A percentile compares a stretch with the other conserved stretches of the same genome.
Conservation (phyloP, 129 eudicot species). For the Flaveria trinervia region DNA sequence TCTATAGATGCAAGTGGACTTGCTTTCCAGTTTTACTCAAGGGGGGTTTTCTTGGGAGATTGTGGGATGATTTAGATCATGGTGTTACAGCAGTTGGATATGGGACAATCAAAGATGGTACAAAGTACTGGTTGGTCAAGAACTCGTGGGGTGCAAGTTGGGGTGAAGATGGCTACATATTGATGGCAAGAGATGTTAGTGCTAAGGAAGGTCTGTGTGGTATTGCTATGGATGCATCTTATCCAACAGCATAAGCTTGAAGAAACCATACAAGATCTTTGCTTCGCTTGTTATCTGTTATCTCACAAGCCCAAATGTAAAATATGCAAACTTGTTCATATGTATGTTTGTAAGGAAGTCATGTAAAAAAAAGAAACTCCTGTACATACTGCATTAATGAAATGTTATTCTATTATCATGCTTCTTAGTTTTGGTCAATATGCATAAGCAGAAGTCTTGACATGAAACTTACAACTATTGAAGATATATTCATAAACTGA, state of each 20-base stretch:
- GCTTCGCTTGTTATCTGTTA: not conserved
- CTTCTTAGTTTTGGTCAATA: slow-evolving; percentile 1
- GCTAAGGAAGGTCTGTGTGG: slow-evolving; percentile 38
- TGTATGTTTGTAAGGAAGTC: slow-evolving; percentile 1
- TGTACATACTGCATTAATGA: not conserved
- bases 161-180: slow-evolving; percentile 41
- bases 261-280: not conserved
- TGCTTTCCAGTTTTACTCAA: slow-evolving; percentile 18
- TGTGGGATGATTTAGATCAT: slow-evolving; percentile 26
- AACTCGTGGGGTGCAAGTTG: slow-evolving; percentile 44
- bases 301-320: not conserved
- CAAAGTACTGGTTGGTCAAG: slow-evolving; percentile 49
- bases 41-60: slow-evolving; percentile 18
- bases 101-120: slow-evolving; percentile 46
- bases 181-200: slow-evolving; percentile 30
- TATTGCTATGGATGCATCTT: slow-evolving; percentile 38
- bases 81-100: slow-evolving; percentile 37
- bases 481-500: slow-evolving; percentile 23
- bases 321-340: slow-evolving; percentile 10
- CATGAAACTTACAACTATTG: not conserved
- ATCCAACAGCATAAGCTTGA: slow-evolving; percentile 33
- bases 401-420: not conserved
- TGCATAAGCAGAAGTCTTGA: slow-evolving; percentile 2
- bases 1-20: slow-evolving; percentile 27
- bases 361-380: not conserved